Conservation (phyloP, 495 filamentous ascomycete genomes). For the Cryomyces minteri region DNA sequence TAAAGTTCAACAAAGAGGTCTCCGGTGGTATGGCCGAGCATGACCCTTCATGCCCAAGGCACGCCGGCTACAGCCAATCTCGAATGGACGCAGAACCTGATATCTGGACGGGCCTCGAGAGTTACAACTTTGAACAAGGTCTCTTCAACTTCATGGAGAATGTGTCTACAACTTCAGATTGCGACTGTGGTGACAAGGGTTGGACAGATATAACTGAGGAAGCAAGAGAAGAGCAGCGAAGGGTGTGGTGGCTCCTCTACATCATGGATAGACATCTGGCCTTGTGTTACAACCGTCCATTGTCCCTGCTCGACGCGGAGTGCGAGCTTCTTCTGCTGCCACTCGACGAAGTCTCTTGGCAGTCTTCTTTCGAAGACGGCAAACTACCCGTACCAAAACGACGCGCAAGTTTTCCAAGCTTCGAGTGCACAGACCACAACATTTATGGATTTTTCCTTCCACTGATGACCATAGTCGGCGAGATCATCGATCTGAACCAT, state of each 20-base stretch:
- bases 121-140: constrained; percentile 1
- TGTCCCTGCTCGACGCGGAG: constrained; percentile 28
- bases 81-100: neutral
- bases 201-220: constrained; percentile 7
- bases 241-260: constrained; percentile 34
- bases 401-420: constrained; percentile 1
- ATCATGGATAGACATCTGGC: constrained; percentile 30
- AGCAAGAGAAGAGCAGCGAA: constrained; percentile 28
- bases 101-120: neutral
- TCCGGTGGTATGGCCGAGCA: neutral
- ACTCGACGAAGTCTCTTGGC: constrained; percentile 18
- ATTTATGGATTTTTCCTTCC: constrained; percentile 16
- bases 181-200: neutral
- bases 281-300: constrained; percentile 29
- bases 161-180: neutral
- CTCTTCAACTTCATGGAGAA: constrained; percentile 2
- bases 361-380: constrained; percentile 9
- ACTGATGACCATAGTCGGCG: constrained; percentile 16
- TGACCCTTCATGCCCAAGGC: neutral
- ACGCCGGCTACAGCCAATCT: neutral
- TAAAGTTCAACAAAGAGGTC: constrained; percentile 9
- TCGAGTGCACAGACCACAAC: constrained; percentile 14
- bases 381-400: neutral
- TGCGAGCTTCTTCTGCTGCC: constrained; percentile 20
- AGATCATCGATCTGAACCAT: constrained; percentile 15